A percentile compares a stretch with the other conserved stretches of the same genome.
Evolutionary conservation across 2,329 filamentous ascomycete species (phyloP).

Genomic region (Alternaria triticimaculans): DNA sequence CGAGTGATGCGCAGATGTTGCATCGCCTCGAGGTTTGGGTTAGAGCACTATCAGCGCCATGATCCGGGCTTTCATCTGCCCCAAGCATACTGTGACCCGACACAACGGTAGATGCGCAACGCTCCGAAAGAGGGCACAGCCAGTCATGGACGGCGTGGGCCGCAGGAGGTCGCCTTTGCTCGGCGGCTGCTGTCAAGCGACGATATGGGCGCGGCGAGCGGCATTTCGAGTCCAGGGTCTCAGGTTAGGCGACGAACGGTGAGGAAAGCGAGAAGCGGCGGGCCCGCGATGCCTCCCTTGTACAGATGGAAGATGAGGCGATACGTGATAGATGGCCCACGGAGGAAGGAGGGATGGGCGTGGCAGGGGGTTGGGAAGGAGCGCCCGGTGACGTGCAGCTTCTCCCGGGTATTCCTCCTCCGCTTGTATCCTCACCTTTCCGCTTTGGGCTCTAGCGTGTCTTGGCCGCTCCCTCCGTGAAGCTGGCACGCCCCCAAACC

Average conservation of each 20-base stretch:
- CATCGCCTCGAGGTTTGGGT: conserved; percentile 32
- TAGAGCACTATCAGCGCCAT: conserved; percentile 36
- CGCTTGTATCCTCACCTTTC: conserved; percentile 27
- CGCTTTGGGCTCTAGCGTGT: conserved; percentile 22
- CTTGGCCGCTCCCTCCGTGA: conserved; percentile 28
- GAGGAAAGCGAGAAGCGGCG: conserved; percentile 18
- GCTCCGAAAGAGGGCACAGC: conserved; percentile 43
- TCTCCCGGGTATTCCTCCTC: conserved; percentile 36
- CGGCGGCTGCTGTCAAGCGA: conserved; percentile 13
- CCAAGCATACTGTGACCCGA: conserved; percentile 37
- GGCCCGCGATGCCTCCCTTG: conserved; percentile 27
- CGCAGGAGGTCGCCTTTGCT: conserved; percentile 23
- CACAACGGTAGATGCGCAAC: conserved; percentile 43
- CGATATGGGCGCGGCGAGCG: conserved; percentile 26
- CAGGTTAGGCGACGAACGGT: conserved; percentile 8
- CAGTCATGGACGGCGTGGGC: conserved; percentile 19
- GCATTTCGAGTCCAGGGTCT: conserved; percentile 21
- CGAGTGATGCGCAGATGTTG: conserved; percentile 34
- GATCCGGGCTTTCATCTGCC: conserved; percentile 36
- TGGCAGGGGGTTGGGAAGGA: conserved; percentile 30
- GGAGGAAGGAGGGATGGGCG: conserved; percentile 22
- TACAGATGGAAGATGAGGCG: conserved; percentile 13
- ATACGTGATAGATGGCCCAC: conserved; percentile 23
- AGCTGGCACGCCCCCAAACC: conserved; percentile 20
- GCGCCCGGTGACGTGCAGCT: conserved; percentile 45